Conservation (phyloP, 2,329 filamentous ascomycete genomes). For the Penicillium sp. region DNA sequence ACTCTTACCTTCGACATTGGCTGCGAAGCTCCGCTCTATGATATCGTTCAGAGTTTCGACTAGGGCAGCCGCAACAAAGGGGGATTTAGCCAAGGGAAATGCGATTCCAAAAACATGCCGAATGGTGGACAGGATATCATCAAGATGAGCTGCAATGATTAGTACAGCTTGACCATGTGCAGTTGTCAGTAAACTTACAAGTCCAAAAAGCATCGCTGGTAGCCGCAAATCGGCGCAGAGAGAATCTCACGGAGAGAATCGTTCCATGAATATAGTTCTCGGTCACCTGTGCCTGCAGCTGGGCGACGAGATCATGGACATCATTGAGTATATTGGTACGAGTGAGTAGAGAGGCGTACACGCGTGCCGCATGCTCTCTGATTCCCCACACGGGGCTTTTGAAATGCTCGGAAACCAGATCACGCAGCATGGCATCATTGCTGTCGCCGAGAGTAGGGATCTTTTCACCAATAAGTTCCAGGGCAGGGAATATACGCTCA, state of each 20-base stretch:
- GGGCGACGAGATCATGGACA: slow-evolving; percentile 30
- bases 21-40: slow-evolving; percentile 38
- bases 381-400: slow-evolving; percentile 51
- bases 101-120: slow-evolving; percentile 28
- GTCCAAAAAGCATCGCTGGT: slow-evolving; percentile 39
- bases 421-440: slow-evolving; percentile 37
- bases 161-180: background rate
- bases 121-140: slow-evolving; percentile 30
- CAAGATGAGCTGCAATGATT: slow-evolving; percentile 33
- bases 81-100: slow-evolving; percentile 37
- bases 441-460: slow-evolving; percentile 39
- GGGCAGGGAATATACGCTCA: slow-evolving; percentile 50
- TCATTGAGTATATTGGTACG: slow-evolving; percentile 36
- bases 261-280: slow-evolving; percentile 49
- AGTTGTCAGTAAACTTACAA: slow-evolving; percentile 27
- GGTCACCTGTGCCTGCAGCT: slow-evolving; percentile 16
- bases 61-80: slow-evolving; percentile 39
- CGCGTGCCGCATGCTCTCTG: slow-evolving; percentile 51
- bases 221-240: slow-evolving; percentile 40
- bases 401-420: slow-evolving; percentile 42
- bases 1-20: slow-evolving; percentile 34
- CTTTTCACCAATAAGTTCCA: slow-evolving; percentile 52
- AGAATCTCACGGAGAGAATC: slow-evolving; percentile 43
- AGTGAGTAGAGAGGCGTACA: slow-evolving; percentile 45
- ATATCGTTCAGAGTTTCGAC: slow-evolving; percentile 44